Evolutionary conservation across 306 rosid genomes (phyloP).

Genomic region (Fagus sylvatica): DNA sequence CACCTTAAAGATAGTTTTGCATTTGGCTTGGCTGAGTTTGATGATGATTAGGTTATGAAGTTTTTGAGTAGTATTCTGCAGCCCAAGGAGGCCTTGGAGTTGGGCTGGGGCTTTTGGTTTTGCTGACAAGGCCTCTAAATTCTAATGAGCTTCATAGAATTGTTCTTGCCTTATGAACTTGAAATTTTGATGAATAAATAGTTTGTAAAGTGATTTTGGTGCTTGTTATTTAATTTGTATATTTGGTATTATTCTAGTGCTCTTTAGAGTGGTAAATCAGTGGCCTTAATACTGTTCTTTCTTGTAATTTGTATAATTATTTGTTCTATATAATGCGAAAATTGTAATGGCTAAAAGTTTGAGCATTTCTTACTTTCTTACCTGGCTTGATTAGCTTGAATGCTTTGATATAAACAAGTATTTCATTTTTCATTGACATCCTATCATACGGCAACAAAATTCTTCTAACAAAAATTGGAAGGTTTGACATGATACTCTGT

Average conservation of each 20-base stretch:
- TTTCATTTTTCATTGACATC: no score
- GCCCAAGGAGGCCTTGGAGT: conserved; percentile 33
- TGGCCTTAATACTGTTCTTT: neutral
- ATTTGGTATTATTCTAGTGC: neutral
- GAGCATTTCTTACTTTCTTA: neutral
- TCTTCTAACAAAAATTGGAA: no score
- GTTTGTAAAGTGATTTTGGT: neutral
- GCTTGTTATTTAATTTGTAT: neutral
- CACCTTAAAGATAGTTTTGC: no score
- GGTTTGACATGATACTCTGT: no score
- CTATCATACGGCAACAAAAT: no score
- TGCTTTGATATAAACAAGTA: no score
- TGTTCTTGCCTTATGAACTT: neutral
- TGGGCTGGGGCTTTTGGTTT: conserved; percentile 41
- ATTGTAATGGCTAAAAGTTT: neutral
- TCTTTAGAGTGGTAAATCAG: neutral
- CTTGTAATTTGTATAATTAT: neutral
- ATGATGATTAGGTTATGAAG: conserved; percentile 32
- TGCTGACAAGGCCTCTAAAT: conserved; percentile 27
- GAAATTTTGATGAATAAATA: neutral
- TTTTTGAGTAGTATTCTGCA: conserved; percentile 16
- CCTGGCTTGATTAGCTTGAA: neutral
- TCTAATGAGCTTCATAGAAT: conserved; percentile 31
- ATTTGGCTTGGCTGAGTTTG: conserved; percentile 30
- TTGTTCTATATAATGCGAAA: neutral